Conservation (phyloP, 2,329 filamentous ascomycete species). For the Fusarium musae region DNA sequence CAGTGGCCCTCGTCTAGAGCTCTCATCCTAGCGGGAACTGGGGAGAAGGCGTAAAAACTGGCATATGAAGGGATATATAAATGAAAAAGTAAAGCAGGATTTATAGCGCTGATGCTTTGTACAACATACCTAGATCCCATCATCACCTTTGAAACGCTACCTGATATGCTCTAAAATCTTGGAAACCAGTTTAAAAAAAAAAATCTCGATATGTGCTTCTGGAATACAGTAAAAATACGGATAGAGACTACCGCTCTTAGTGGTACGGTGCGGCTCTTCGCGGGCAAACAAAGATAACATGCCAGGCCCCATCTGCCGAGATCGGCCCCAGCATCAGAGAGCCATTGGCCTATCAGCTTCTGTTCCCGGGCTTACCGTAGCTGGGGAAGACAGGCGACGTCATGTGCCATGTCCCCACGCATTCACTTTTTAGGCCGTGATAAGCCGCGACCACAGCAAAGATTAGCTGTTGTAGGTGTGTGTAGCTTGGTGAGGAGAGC, state of each 20-base stretch:
- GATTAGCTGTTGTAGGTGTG: slow-evolving; percentile 8
- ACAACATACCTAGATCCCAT: background rate
- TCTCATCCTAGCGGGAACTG: slow-evolving; percentile 5
- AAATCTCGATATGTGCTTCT: background rate
- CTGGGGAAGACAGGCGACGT: slow-evolving; percentile 38
- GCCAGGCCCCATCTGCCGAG: slow-evolving; percentile 33
- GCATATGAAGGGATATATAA: background rate
- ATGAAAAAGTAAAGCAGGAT: background rate
- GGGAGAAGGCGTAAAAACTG: background rate
- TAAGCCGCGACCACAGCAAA: slow-evolving; percentile 44
- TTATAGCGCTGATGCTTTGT: background rate
- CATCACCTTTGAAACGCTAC: background rate
- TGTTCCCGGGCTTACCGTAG: slow-evolving; percentile 13
- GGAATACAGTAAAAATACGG: background rate
- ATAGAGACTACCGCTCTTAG: background rate
- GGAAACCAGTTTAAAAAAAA: background rate
- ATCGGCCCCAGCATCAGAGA: slow-evolving; percentile 31
- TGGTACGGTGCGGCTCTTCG: slow-evolving; percentile 42
- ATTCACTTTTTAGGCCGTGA: slow-evolving; percentile 42
- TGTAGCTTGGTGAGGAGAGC: slow-evolving; percentile 10
- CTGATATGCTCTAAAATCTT: background rate
- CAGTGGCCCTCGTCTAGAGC: slow-evolving; percentile 4
- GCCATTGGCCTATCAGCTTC: slow-evolving; percentile 42
- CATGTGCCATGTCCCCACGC: slow-evolving; percentile 38
- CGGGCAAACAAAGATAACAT: slow-evolving; percentile 33